Base-by-base conservation (phyloP, 2,329 filamentous ascomycete genomes). In the Apiospora hydei region DNA sequence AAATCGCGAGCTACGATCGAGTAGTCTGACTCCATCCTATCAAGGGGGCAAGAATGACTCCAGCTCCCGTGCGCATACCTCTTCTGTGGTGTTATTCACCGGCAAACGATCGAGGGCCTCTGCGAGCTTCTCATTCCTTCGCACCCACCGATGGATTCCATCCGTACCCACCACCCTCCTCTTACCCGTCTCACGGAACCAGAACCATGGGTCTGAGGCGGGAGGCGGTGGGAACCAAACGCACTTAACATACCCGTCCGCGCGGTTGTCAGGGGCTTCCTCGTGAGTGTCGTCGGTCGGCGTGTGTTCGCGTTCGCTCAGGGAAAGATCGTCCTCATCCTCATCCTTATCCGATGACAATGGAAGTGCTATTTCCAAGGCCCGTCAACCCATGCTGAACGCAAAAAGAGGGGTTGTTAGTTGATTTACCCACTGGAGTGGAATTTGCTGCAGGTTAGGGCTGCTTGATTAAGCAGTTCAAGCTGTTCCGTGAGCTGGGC, bases 391-490 rank as follows among this genome's bases (percentile, higher is more conserved):
- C 6, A 34, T 34, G 6, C 24, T 26, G 26, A 30, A 30, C 5
- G 14, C 18, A 26, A 11, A 57, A 24, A 8, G 24, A 5, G 11
- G 7, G 30, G 26, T 34, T 57, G 5, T 5, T 30, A 43, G 1
- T 30, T 57, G 14, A 14, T 57, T 18, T 18, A 57, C 51, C 34
- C 26, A 57, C 51, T 18, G 13, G 26, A 8, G 26, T 6, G 70
- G 57, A 84, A 85, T 8, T 77, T 78, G 77, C 80, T 83, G 74
- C 81, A 84, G 1, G 79, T 84, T 5, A 82, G 78, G 3, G 78
- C 75, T 5, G 83, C 83, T 24, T 80, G 81, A 24, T 71, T 75
- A 7, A 86, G 78, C 3, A 84, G 77, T 3, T 81, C 77, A 6
- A 84, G 74, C 70, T 85, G 81, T 67, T 79, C 81, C 6, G 46